phyloP scores from a whole-genome alignment of 306 rosid genomes.

The Gynostemma pentaphyllum region DNA sequence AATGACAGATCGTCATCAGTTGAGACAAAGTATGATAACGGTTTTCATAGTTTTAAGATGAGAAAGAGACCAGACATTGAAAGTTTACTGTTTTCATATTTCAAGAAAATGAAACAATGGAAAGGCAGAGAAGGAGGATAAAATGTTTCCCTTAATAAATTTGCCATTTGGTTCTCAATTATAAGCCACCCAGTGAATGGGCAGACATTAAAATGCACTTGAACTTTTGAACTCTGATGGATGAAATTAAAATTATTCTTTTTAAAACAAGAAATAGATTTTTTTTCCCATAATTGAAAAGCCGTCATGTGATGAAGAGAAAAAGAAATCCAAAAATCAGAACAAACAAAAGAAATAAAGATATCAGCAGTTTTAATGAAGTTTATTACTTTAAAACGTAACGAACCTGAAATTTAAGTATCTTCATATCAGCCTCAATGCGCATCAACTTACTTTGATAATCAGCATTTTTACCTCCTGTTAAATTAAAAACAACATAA shows the following conservation, averaged over 20 bases:
- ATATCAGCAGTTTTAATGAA: slow-evolving; percentile 7
- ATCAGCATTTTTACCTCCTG: slow-evolving; percentile 45
- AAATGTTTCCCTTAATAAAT: too few species aligned
- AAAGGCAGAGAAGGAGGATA: too few species aligned
- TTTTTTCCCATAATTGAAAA: too few species aligned
- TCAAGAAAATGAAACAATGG: too few species aligned
- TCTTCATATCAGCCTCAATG: slow-evolving; percentile 84
- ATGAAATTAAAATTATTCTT: too few species aligned
- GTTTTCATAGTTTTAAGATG: not conserved
- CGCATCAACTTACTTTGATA: slow-evolving; percentile 63
- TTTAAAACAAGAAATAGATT: too few species aligned
- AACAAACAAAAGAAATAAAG: not conserved
- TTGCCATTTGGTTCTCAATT: too few species aligned
- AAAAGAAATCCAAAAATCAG: not conserved
- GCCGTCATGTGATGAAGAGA: not conserved
- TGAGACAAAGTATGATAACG: not conserved
- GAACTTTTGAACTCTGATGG: too few species aligned
- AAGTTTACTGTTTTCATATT: too few species aligned
- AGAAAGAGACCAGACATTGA: not conserved
- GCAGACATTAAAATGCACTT: too few species aligned
- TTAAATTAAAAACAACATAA: slow-evolving; percentile 9
- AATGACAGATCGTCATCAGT: too few species aligned
- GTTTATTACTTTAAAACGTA: slow-evolving; percentile 4
- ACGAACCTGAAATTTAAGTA: slow-evolving; percentile 75
- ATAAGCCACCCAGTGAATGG: too few species aligned